Evolutionary conservation across 495 filamentous ascomycete genomes (phyloP).

Genomic region (Aspergillus steynii): DNA sequence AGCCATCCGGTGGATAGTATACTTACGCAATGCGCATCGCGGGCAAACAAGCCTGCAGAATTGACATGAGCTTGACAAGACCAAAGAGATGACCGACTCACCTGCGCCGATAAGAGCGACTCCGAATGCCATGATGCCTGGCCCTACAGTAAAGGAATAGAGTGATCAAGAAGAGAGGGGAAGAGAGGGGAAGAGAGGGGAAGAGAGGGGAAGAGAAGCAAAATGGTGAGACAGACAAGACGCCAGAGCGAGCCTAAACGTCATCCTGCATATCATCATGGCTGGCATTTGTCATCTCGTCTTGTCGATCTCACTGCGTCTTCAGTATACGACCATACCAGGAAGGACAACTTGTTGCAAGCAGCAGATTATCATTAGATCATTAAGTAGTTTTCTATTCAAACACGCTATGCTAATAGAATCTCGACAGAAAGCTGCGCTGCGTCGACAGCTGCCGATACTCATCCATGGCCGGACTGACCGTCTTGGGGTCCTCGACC

Average conservation of each 20-base stretch:
- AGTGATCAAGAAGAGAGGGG: no score
- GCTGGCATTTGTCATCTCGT: no score
- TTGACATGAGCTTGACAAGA: not conserved
- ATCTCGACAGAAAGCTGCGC: conserved; percentile 25
- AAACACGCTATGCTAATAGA: conserved; percentile 23
- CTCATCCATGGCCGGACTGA: conserved; percentile 35
- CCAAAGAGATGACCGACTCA: not conserved
- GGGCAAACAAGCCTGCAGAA: conserved; percentile 5
- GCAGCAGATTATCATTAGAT: not conserved
- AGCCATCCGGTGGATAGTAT: not conserved
- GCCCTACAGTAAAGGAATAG: no score
- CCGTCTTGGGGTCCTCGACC: conserved; percentile 19
- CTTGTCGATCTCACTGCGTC: no score
- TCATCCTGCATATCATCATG: no score
- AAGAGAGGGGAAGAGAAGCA: no score
- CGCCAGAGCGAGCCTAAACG: no score
- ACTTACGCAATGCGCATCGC: conserved; percentile 7
- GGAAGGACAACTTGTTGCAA: no score
- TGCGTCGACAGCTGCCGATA: conserved; percentile 32
- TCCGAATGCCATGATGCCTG: conserved; percentile 6
- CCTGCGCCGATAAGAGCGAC: conserved; percentile 7
- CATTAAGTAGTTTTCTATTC: not conserved
- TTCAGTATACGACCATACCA: no score
- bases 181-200: no score
- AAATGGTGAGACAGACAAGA: no score